These are phyloP conservation scores for Leccinum aurantiacum DNA, from an alignment of 768 basidiomycete species.

Conservation along the genomic window DNA sequence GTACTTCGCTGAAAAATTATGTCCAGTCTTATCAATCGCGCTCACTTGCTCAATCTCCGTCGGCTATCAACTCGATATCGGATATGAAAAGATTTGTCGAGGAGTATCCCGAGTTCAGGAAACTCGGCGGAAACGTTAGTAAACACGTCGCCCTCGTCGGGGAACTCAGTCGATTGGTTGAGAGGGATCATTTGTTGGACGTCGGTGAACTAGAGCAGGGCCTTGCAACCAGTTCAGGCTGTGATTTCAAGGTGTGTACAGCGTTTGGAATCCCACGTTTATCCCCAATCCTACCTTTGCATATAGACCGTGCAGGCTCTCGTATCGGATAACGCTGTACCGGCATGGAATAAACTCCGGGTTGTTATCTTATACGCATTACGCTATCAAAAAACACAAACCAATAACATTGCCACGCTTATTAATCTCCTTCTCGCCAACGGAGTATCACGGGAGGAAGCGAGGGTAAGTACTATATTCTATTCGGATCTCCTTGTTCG, in stretches of 20 bases:
- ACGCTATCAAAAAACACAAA: conserved; percentile 89
- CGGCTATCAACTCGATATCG: conserved; percentile 85
- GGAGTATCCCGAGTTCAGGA: conserved; percentile 96
- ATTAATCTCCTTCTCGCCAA: conserved; percentile 75
- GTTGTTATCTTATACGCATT: conserved; percentile 90
- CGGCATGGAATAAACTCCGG: conserved; percentile 82
- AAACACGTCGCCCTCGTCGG: conserved; percentile 98
- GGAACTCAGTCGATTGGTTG: conserved; percentile 89
- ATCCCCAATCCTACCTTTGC: conserved; percentile 1
- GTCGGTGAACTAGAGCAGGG: conserved; percentile 97
- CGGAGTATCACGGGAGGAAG: conserved; percentile 75
- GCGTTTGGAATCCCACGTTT: neutral
- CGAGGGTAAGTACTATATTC: conserved; percentile 43
- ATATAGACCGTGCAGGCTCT: conserved; percentile 78
- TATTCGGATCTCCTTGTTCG: conserved; percentile 7
- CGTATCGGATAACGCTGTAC: conserved; percentile 63
- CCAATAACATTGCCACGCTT: conserved; percentile 75
- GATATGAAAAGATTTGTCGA: conserved; percentile 99
- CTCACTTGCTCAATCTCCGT: conserved; percentile 71
- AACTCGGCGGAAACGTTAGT: conserved; percentile 96
- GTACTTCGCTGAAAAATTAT: conserved; percentile 86
- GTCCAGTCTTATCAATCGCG: conserved; percentile 90
- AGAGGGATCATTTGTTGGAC: conserved; percentile 79
- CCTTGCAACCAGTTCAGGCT: conserved; percentile 86
- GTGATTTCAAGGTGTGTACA: conserved; percentile 74